Base-by-base conservation (phyloP, 257 asterid genomes). In the Solanum lignicaule region DNA sequence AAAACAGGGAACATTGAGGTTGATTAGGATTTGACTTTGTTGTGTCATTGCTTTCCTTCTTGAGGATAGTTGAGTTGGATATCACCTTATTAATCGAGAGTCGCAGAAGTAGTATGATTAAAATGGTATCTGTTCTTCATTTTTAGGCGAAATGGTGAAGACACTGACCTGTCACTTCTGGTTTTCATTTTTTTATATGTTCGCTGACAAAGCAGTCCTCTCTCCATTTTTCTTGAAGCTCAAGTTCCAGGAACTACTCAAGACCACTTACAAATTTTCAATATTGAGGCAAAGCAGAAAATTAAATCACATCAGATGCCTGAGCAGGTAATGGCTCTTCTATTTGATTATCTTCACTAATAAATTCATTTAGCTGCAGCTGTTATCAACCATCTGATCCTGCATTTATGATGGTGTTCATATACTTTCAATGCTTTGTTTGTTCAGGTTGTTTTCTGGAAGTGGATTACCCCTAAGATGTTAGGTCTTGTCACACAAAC, bases 231-330 rank as follows among this genome's bases (percentile, higher is more conserved):
- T 88, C 69, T 48, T 94, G 94, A 91, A 97, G 99, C 99, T 89
- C 99, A 94, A 97, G 94, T 96, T 89, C 94, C 97, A 23, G 99
- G 99, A 81, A 96, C 99, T 86, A 94, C 96, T 87, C 98, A 96
- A 86, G 99, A 97, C 88, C 99, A 96, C 92, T 91, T 97, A 87
- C 99, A 97, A 93, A 97, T 97, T 90, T 97, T 97, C 90, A 97
- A 97, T 93, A 97, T 97, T 71, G 99, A 97, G 92, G 95, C 98
- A 48, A 97, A 97, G 88, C 95, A 98, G 86, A 97, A 97, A 91
- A 92, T 97, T 68, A 97, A 97, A 91, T 95, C 99, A 5, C 92
- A 96, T 91, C 98, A 94, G 94, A 97, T 97, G 99, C 98, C 99
- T 82, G 99, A 97, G 95, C 99, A 96, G 99, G 99, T 94, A 90